A percentile compares a stretch with the other conserved stretches of the same genome.
phyloP scores from a whole-genome alignment of 768 basidiomycete genomes.

The Lactarius sanguifluus region DNA sequence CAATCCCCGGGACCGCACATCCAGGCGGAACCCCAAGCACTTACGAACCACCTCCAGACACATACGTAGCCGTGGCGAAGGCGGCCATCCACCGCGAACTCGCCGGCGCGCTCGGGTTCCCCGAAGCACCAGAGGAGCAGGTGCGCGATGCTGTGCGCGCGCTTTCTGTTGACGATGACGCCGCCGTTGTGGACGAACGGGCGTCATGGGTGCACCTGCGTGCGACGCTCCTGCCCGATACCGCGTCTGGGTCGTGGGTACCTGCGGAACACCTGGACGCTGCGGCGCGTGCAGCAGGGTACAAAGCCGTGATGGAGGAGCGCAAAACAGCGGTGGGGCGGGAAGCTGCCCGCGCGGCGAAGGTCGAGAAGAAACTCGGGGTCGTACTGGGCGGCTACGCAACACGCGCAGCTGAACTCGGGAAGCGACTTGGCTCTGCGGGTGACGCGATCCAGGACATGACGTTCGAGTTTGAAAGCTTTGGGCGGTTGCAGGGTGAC shows the following conservation, averaged over 20 bases:
- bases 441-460: conserved; percentile 70
- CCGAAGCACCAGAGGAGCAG: conserved; percentile 75
- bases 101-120: conserved; percentile 77
- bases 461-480: conserved; percentile 76
- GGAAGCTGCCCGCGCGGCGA: conserved; percentile 77
- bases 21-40: conserved; percentile 69
- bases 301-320: conserved; percentile 57
- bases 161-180: conserved; percentile 50
- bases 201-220: conserved; percentile 74
- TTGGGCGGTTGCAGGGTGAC: conserved; percentile 66
- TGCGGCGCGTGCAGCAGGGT: conserved; percentile 64
- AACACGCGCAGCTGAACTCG: conserved; percentile 63
- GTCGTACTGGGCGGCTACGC: conserved; percentile 92
- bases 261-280: conserved; percentile 56
- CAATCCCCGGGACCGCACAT: conserved; percentile 81
- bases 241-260: conserved; percentile 59
- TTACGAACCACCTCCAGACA: conserved; percentile 78
- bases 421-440: conserved; percentile 59
- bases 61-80: conserved; percentile 67
- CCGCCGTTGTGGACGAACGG: conserved; percentile 58
- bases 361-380: conserved; percentile 87
- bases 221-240: conserved; percentile 62
- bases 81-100: conserved; percentile 76
- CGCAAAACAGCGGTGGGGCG: conserved; percentile 70
- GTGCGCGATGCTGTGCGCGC: conserved; percentile 74